phyloP scores from a whole-genome alignment of 768 basidiomycete genomes.

The Tricholomella constricta region DNA sequence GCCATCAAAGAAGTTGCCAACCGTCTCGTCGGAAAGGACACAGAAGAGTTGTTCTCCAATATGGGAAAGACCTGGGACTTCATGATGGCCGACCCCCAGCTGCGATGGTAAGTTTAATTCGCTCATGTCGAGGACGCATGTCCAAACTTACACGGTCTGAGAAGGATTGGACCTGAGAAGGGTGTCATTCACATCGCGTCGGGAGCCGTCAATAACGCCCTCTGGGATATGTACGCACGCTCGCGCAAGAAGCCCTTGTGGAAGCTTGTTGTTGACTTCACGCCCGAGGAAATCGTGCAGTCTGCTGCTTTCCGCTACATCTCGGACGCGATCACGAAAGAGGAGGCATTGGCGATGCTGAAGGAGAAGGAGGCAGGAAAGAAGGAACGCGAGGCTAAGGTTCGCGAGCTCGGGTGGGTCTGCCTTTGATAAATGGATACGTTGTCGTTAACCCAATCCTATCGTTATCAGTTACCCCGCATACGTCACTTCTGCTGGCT shows the following conservation, averaged over 20 bases:
- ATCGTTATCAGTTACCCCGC: constrained; percentile 72
- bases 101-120: constrained; percentile 69
- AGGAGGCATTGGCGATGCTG: constrained; percentile 85
- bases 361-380: constrained; percentile 77
- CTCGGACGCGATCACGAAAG: constrained; percentile 88
- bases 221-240: constrained; percentile 93
- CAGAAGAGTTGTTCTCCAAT: constrained; percentile 79
- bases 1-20: constrained; percentile 80
- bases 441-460: background rate
- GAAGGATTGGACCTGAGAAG: constrained; percentile 91
- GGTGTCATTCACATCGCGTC: constrained; percentile 93
- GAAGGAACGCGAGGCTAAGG: constrained; percentile 74
- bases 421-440: constrained; percentile 1
- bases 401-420: constrained; percentile 67
- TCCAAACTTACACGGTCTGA: background rate
- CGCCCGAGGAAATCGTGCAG: constrained; percentile 78
- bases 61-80: constrained; percentile 94
- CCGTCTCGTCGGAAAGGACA: constrained; percentile 80
- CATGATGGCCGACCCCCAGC: constrained; percentile 85
- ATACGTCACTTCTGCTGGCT: constrained; percentile 91
- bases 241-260: constrained; percentile 84
- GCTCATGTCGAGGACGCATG: background rate
- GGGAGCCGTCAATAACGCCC: constrained; percentile 86
- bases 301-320: constrained; percentile 87
- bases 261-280: constrained; percentile 93